Conservation (phyloP, 164 flowering plant species). For the Sedum album region DNA sequence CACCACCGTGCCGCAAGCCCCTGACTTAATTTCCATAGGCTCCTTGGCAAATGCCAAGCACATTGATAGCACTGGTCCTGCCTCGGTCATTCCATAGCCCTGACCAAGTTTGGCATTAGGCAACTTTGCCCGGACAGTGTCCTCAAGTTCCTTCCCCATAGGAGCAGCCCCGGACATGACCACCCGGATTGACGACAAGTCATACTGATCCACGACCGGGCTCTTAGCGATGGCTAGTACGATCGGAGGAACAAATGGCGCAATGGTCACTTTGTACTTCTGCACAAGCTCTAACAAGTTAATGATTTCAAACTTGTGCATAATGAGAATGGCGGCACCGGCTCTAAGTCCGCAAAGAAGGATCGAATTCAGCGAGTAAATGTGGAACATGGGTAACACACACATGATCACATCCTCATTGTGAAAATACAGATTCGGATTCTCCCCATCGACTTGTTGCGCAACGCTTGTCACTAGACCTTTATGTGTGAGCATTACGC, state of each 20-base stretch:
- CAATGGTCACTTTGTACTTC: constrained; percentile 57
- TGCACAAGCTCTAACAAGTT: constrained; percentile 51
- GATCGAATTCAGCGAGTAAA: constrained; percentile 71
- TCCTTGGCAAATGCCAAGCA: constrained; percentile 88
- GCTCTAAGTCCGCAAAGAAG: constrained; percentile 61
- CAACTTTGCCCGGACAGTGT: constrained; percentile 31
- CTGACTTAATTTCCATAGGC: constrained; percentile 70
- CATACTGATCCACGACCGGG: constrained; percentile 47
- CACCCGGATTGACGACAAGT: constrained; percentile 59
- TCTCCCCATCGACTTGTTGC: constrained; percentile 92
- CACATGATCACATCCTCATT: constrained; percentile 71
- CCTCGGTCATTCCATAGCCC: constrained; percentile 99
- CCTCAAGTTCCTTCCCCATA: constrained; percentile 89
- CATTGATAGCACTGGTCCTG: constrained; percentile 87
- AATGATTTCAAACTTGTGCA: constrained; percentile 66
- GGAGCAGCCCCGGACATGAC: constrained; percentile 85
- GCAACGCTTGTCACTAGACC: constrained; percentile 76
- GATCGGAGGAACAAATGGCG: constrained; percentile 87
- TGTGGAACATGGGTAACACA: constrained; percentile 74
- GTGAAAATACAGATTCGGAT: constrained; percentile 59
- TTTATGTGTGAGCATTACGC: constrained; percentile 80
- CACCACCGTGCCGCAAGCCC: constrained; percentile 88
- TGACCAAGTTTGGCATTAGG: neutral
- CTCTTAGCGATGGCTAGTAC: constrained; percentile 66
- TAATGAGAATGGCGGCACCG: constrained; percentile 70